These are phyloP conservation scores for Botrytis byssoidea DNA, from an alignment of 2,329 filamentous ascomycete genomes.

Conservation along the genomic window DNA sequence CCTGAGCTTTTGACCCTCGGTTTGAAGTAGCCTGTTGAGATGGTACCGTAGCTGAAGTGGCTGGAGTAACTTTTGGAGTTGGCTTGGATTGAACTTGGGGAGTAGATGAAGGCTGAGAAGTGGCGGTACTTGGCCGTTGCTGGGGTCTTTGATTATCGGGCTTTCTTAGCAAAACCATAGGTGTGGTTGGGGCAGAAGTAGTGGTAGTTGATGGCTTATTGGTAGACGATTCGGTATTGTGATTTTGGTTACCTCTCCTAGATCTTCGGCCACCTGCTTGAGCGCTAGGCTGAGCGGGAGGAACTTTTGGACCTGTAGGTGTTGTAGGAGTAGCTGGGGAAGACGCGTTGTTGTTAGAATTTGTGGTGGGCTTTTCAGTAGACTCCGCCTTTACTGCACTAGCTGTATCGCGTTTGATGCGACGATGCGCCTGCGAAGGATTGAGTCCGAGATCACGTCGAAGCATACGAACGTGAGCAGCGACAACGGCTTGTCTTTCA, in stretches of 20 bases:
- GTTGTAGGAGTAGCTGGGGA: slow-evolving; percentile 22
- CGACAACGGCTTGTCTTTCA: slow-evolving; percentile 48
- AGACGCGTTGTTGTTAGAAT: slow-evolving; percentile 19
- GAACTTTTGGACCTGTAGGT: slow-evolving; percentile 38
- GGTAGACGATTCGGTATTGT: slow-evolving; percentile 32
- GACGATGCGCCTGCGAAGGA: slow-evolving; percentile 60
- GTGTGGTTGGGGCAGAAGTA: slow-evolving; percentile 36
- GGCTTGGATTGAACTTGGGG: slow-evolving; percentile 28
- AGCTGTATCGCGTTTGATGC: slow-evolving; percentile 53
- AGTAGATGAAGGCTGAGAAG: slow-evolving; percentile 11
- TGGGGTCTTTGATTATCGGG: slow-evolving; percentile 22
- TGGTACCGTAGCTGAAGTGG: slow-evolving; percentile 32
- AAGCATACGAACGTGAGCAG: slow-evolving; percentile 62
- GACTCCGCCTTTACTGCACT: slow-evolving; percentile 36
- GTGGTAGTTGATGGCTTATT: slow-evolving; percentile 27
- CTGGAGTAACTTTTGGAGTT: slow-evolving; percentile 25
- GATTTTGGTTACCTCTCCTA: slow-evolving; percentile 41
- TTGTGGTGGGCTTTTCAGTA: slow-evolving; percentile 24
- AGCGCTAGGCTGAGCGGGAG: slow-evolving; percentile 24
- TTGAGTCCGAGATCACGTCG: slow-evolving; percentile 66
- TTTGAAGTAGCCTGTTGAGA: slow-evolving; percentile 34
- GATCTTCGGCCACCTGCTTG: slow-evolving; percentile 32
- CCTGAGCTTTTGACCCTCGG: slow-evolving; percentile 25
- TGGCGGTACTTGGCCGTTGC: slow-evolving; percentile 30
- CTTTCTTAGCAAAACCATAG: slow-evolving; percentile 44